Conservation (phyloP, 108 stramenopile species). For the Epipyxis sp. region DNA sequence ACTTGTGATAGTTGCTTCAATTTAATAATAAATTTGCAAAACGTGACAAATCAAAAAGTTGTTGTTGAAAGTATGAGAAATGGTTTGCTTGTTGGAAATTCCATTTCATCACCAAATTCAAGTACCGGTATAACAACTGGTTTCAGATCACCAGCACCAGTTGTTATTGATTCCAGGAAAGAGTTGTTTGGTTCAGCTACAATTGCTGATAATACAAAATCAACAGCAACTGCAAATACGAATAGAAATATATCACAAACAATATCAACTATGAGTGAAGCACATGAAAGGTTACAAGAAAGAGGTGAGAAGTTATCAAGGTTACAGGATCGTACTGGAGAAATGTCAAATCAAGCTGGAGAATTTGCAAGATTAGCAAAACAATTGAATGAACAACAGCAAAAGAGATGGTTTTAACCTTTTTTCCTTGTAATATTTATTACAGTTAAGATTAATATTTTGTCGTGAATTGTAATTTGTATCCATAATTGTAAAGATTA, state of each 20-base stretch:
- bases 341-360: constrained; percentile 11
- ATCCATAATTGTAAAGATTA: no score
- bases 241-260: no score
- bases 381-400: constrained; percentile 23
- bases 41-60: not conserved
- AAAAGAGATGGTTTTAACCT: constrained; percentile 2
- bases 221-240: constrained; percentile 6
- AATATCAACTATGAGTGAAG: constrained; percentile 16
- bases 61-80: not conserved
- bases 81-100: not conserved
- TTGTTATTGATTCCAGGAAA: no score
- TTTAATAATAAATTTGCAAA: not conserved
- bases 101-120: not conserved
- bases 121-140: not conserved
- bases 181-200: no score
- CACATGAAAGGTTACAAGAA: not conserved
- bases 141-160: no score
- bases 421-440: not conserved
- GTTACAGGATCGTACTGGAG: not conserved
- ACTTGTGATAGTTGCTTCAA: constrained; percentile 26
- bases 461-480: no score
- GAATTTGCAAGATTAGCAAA: constrained; percentile 22
- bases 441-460: no score
- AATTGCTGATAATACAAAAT: no score
- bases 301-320: constrained; percentile 30